Evolutionary conservation across 331 rosid species (phyloP).

Genomic region (Quercus phellos): DNA sequence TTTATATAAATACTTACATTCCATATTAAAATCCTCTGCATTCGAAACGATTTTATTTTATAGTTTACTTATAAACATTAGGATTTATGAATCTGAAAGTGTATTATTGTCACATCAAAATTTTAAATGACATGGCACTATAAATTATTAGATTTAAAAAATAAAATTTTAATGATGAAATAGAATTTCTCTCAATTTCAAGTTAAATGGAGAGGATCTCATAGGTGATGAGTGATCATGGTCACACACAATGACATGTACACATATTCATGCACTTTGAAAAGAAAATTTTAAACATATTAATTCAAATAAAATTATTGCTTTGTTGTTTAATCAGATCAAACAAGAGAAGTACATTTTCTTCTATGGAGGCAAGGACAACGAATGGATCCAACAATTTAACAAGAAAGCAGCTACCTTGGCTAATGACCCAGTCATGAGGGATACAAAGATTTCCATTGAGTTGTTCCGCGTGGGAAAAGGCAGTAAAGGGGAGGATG

Average conservation of each 20-base stretch:
- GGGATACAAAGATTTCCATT: not conserved
- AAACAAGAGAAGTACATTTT: slow-evolving; percentile 26
- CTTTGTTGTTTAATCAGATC: slow-evolving; percentile 21
- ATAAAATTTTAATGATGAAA: too few species aligned
- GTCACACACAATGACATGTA: not conserved
- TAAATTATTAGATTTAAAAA: too few species aligned
- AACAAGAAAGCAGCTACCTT: not conserved
- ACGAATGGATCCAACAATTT: slow-evolving; percentile 32
- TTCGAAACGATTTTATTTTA: rapidly evolving
- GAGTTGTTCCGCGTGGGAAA: slow-evolving; percentile 9
- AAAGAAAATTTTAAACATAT: not conserved
- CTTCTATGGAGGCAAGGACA: slow-evolving; percentile 35
- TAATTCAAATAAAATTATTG: not conserved
- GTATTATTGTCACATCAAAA: too few species aligned
- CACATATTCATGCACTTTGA: not conserved
- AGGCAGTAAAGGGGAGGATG: not conserved
- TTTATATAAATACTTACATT: not conserved
- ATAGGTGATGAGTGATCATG: too few species aligned
- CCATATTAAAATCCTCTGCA: too few species aligned
- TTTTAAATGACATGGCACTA: too few species aligned
- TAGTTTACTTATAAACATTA: too few species aligned
- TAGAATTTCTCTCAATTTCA: too few species aligned
- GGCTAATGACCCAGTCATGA: not conserved
- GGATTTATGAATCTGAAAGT: too few species aligned
- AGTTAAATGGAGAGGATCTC: too few species aligned